phyloP scores from a whole-genome alignment of 1,139 yeast species.

The Debaryomyces nepalensis region DNA sequence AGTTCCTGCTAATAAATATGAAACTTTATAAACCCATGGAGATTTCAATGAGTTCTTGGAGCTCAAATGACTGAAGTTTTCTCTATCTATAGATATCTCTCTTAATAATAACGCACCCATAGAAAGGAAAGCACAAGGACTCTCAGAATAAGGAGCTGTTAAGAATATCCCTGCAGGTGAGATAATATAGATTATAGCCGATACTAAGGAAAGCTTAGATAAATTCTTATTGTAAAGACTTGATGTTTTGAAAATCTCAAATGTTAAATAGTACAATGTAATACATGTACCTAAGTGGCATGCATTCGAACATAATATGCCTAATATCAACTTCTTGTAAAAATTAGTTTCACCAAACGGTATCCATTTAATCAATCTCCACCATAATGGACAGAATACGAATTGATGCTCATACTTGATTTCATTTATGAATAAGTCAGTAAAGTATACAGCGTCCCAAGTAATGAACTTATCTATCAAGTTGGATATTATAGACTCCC shows the following conservation, averaged over 20 bases:
- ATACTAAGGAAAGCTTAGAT: constrained; percentile 32
- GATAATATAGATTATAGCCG: constrained; percentile 56
- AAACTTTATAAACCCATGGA: constrained; percentile 11
- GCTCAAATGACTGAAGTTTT: constrained; percentile 19
- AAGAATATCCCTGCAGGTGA: constrained; percentile 86
- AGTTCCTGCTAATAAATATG: constrained; percentile 60
- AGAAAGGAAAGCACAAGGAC: constrained; percentile 67
- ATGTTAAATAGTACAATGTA: constrained; percentile 56
- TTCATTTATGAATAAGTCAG: constrained; percentile 56
- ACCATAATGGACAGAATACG: constrained; percentile 87
- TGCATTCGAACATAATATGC: constrained; percentile 53
- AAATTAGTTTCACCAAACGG: constrained; percentile 32
- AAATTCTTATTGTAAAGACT: constrained; percentile 24
- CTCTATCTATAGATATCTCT: constrained; percentile 38
- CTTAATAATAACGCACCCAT: constrained; percentile 63
- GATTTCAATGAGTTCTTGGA: constrained; percentile 18
- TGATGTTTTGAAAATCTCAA: constrained; percentile 29
- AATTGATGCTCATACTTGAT: constrained; percentile 80
- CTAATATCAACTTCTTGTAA: constrained; percentile 48
- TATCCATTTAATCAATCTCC: constrained; percentile 47
- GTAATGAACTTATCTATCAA: constrained; percentile 57
- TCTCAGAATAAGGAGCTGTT: constrained; percentile 78
- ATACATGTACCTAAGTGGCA: constrained; percentile 57
- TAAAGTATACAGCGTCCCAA: constrained; percentile 89
- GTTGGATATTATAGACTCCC: constrained; percentile 17